A percentile compares a stretch with the other conserved stretches of the same genome.
Conservation (phyloP, 371 early-diverging fungal species). For the Rhizopus microsporus region DNA sequence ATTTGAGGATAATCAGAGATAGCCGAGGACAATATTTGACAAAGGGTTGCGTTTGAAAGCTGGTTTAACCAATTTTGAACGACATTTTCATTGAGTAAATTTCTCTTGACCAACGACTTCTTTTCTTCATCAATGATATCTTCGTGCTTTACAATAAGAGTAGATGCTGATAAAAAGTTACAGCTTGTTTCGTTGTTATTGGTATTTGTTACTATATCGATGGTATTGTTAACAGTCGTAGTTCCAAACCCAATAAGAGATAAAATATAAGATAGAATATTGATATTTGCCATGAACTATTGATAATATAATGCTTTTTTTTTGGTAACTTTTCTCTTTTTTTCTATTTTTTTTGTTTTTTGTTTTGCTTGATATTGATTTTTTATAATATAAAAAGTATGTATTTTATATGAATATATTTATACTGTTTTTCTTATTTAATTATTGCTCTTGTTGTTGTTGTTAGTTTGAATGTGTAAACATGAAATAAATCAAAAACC, state of each 20-base stretch:
- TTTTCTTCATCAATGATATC: constrained; percentile 5
- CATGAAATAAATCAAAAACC: background rate
- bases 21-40: constrained; percentile 32
- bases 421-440: constrained; percentile 6
- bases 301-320: constrained; percentile 4
- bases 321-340: constrained; percentile 5
- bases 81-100: background rate
- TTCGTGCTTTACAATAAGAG: constrained; percentile 10
- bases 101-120: constrained; percentile 3
- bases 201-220: constrained; percentile 5
- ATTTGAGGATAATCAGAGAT: constrained; percentile 26
- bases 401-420: background rate
- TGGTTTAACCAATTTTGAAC: constrained; percentile 28
- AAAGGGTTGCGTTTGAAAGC: constrained; percentile 33
- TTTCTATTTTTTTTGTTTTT: constrained; percentile 16
- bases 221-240: constrained; percentile 8
- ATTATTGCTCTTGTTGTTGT: background rate
- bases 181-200: constrained; percentile 6
- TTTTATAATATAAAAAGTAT: background rate
- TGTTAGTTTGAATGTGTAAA: constrained; percentile 1
- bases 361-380: constrained; percentile 7
- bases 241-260: constrained; percentile 28
- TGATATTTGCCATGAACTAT: constrained; percentile 18
- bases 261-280: constrained; percentile 21
- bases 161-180: constrained; percentile 30